Base-by-base conservation (phyloP, 345 rosid genomes). In the Ricinus communis region DNA sequence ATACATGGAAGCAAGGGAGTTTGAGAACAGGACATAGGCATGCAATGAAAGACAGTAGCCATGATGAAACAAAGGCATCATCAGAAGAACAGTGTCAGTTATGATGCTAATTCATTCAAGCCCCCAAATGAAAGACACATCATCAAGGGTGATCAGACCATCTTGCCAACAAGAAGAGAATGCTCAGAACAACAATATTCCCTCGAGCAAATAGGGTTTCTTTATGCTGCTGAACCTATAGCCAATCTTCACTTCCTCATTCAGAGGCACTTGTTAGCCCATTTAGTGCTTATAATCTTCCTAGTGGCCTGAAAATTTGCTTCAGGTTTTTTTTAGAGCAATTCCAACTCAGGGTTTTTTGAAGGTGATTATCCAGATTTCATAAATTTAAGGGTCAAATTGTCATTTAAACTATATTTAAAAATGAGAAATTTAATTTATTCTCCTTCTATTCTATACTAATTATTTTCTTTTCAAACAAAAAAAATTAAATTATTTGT, bases 241-340 rank as follows among this genome's bases (percentile, higher is more conserved):
- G 69, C 28, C 74, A 72, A 66, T 65, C 81, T 73, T 55, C 78
- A 8, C 67, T 77, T 76, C 52, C 65, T 72, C 85, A 77, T 25
- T 95, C 97, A 11, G 84, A 76, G 72, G 86, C 96, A 58, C 85
- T 84, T 27, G 69, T 82, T 72, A 87, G 97, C 33, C 97, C 97
- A 38, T 94, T 94, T 79, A 86, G 80, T 67, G 84, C 75, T 56
- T 91, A 88, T 77, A 79, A 76, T 66, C 82, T 85, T 71, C 71
- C 79, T 6, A 68, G 58, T 33, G 74, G 74, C 72, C 75, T 70
- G 58, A 74, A 79, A 76, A 55, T 38, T 53, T 71, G 84, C 59
- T 76, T 78, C 62, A 75, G 74, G 14, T 53, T 71, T 45, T 71
- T 45, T 53, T 78, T 36, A 72, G 78, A 38, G 59, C 77, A 60